Percentiles rank a stretch among this genome's conserved stretches.
Evolutionary conservation across 805 yeast species (phyloP).

Genomic region (Zygosaccharomyces pseudorouxii): DNA sequence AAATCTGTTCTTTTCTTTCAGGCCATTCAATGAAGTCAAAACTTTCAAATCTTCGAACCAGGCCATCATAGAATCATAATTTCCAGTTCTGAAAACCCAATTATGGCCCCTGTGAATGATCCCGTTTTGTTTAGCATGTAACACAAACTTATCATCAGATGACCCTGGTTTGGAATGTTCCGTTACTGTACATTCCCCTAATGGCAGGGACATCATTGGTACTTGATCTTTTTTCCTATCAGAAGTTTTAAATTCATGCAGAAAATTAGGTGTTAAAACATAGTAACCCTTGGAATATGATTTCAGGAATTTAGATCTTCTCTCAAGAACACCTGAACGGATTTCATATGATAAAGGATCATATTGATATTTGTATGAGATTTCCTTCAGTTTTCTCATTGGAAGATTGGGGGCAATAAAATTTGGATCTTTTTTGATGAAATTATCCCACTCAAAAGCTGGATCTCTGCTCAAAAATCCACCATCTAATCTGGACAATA

Average conservation of each 20-base stretch:
- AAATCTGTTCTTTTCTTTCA: constrained; percentile 51
- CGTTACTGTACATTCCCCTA: constrained; percentile 74
- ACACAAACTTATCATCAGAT: constrained; percentile 68
- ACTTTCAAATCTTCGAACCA: constrained; percentile 81
- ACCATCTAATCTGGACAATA: constrained; percentile 59
- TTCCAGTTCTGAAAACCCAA: constrained; percentile 92
- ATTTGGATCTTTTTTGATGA: constrained; percentile 64
- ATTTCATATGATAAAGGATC: constrained; percentile 66
- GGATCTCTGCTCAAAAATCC: constrained; percentile 77
- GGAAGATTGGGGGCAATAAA: constrained; percentile 62
- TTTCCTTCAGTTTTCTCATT: constrained; percentile 55
- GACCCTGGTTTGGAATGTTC: constrained; percentile 78
- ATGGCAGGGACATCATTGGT: constrained; percentile 78
- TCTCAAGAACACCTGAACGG: constrained; percentile 76
- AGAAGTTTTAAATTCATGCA: constrained; percentile 83
- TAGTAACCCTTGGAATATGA: constrained; percentile 90
- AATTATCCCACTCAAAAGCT: constrained; percentile 83
- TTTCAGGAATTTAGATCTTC: constrained; percentile 86
- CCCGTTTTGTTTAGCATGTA: constrained; percentile 71
- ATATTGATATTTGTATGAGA: constrained; percentile 61
- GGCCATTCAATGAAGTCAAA: constrained; percentile 59
- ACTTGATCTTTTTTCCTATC: constrained; percentile 76
- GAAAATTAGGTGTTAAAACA: constrained; percentile 79
- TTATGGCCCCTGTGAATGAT: constrained; percentile 77
- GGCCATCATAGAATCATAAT: constrained; percentile 68